Conservation (phyloP, 164 flowering plant species). For the Paratinospora sagittata region DNA sequence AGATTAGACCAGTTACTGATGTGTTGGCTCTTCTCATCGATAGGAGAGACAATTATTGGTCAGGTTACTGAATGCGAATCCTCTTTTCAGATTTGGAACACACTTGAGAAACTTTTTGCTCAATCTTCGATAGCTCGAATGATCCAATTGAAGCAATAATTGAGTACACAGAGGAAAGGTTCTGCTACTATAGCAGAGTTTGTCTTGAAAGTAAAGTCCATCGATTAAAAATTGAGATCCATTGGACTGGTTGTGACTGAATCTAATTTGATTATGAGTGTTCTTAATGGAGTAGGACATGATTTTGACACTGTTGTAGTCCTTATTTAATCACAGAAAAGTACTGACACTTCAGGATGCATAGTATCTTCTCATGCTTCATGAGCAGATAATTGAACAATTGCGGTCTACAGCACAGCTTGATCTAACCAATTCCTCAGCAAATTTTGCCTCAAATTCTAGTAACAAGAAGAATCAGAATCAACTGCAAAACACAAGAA, state of each 20-base stretch:
- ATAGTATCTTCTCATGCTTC: background rate
- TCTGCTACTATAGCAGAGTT: background rate
- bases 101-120: background rate
- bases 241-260: background rate
- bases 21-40: too few species aligned
- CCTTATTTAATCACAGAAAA: background rate
- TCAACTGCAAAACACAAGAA: background rate
- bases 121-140: background rate
- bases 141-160: background rate
- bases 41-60: too few species aligned
- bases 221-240: background rate
- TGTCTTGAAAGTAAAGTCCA: background rate
- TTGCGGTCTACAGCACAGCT: background rate
- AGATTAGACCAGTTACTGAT: too few species aligned
- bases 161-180: background rate
- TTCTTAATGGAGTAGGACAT: background rate
- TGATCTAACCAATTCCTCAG: background rate
- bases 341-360: background rate
- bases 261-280: background rate
- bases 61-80: background rate
- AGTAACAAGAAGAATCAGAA: background rate
- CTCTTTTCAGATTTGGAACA: background rate
- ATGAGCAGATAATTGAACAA: background rate
- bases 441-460: background rate
- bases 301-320: background rate